These are phyloP conservation scores for Macrocybe gigantea DNA, from an alignment of 768 basidiomycete genomes.

Conservation along the genomic window DNA sequence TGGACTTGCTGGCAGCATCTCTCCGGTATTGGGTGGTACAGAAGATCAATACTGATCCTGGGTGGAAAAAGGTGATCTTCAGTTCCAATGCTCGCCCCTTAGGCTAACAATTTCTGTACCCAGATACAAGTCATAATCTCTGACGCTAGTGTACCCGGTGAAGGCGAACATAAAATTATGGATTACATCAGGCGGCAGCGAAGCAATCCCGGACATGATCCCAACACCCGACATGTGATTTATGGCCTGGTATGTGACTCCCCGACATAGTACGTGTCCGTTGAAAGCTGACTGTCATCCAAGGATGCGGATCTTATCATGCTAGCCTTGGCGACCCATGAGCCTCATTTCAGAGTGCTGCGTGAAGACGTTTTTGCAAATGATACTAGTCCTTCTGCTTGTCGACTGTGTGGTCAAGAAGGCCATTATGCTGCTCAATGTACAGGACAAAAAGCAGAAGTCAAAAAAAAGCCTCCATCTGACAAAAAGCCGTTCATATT, in stretches of 20 bases:
- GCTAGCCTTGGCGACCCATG: slow-evolving; percentile 96
- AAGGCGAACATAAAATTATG: slow-evolving; percentile 99
- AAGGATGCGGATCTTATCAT: slow-evolving; percentile 99
- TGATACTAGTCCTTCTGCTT: slow-evolving; percentile 73
- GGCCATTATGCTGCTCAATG: slow-evolving; percentile 96
- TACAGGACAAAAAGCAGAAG: slow-evolving; percentile 69
- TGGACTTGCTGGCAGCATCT: slow-evolving; percentile 84
- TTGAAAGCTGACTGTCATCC: slow-evolving; percentile 7
- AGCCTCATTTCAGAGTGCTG: slow-evolving; percentile 95
- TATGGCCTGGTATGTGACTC: slow-evolving; percentile 77
- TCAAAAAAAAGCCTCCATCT: slow-evolving; percentile 59
- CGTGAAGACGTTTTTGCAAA: slow-evolving; percentile 94
- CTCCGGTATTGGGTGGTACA: slow-evolving; percentile 94
- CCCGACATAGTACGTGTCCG: background rate
- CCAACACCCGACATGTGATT: slow-evolving; percentile 94
- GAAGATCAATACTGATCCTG: slow-evolving; percentile 92
- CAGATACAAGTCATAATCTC: slow-evolving; percentile 96
- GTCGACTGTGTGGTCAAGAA: slow-evolving; percentile 90
- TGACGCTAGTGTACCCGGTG: slow-evolving; percentile 94
- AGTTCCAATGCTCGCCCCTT: background rate
- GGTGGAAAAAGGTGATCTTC: slow-evolving; percentile 77
- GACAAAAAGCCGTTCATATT: slow-evolving; percentile 98
- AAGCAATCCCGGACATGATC: slow-evolving; percentile 81
- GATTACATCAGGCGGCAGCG: slow-evolving; percentile 93
- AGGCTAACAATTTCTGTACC: slow-evolving; percentile 1